Evolutionary conservation across 2,329 filamentous ascomycete genomes (phyloP), one percentile per base, ranked within the genome.

Genomic region (Beauveria sp.): DNA sequence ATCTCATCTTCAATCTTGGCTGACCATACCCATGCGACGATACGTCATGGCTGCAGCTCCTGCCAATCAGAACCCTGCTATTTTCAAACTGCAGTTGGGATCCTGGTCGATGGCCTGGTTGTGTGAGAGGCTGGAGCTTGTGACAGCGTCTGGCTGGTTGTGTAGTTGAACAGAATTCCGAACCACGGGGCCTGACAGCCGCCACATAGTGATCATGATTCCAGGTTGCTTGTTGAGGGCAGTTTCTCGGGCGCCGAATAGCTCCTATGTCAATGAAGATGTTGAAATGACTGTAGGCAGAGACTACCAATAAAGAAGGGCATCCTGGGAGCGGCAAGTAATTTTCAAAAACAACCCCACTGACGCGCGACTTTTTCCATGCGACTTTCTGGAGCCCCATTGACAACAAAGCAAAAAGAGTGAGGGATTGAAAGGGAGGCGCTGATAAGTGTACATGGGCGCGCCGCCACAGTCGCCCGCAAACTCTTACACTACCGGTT

Each of bases 1-100:
- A 62, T 62, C 60, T 58, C 54, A 62, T 62, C 60, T 62, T 3
- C 55, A 54, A 52, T 46, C 40, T 62, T 24, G 22, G 22, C 22
- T 24, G 22, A 45, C 50, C 30, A 12, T 60, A 18, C 34, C 47
- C 46, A 45, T 28, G 42, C 42, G 26, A 26, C 18, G n/a, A 24
- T 52, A 62, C 55, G 54, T 58, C 60, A 62, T 62, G 54, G 55
- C 60, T 45, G 45, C 45, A 47, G 22, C 22, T 18, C 9, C 47
- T 54, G 30, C 60, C 54, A 62, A 62, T 62, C 60, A 62, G 18
- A 26, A 38, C n/a, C 24, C 30, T 30, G 38, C 30, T 42, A 62
- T 58, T 62, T 38, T 56, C 50, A 62, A 52, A 10, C 30, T 58
- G 38, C 40, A 18, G 4, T 6, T 50, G 45, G 8, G 55, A 58